phyloP scores from a whole-genome alignment of 805 yeast species.

The Torulaspora maleeae region DNA sequence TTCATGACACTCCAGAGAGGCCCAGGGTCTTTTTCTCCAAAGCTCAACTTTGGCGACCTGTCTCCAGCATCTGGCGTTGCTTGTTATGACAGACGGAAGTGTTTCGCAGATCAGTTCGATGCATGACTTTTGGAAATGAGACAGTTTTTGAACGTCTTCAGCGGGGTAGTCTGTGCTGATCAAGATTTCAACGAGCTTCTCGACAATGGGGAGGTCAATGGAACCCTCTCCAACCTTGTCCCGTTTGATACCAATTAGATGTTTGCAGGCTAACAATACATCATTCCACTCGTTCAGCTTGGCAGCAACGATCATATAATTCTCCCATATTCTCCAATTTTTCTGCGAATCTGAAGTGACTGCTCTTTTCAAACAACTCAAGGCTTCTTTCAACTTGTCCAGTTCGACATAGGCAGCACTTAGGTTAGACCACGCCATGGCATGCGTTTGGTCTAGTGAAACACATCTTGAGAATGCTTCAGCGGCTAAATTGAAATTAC shows the following conservation, averaged over 20 bases:
- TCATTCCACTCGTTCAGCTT: slow-evolving; percentile 85
- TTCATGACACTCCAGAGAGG: slow-evolving; percentile 77
- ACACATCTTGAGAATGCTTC: slow-evolving; percentile 92
- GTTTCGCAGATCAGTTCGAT: slow-evolving; percentile 64
- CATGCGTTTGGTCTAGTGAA: slow-evolving; percentile 71
- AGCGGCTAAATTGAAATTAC: slow-evolving; percentile 69
- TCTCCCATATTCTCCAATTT: slow-evolving; percentile 90
- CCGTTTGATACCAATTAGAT: slow-evolving; percentile 53
- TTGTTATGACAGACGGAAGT: slow-evolving; percentile 66
- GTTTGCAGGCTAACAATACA: slow-evolving; percentile 68
- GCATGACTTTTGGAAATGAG: slow-evolving; percentile 64
- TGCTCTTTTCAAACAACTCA: slow-evolving; percentile 79
- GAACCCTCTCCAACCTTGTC: slow-evolving; percentile 57
- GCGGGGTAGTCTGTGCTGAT: slow-evolving; percentile 48
- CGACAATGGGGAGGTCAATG: slow-evolving; percentile 71
- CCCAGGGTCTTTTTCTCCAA: slow-evolving; percentile 88
- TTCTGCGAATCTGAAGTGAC: slow-evolving; percentile 62
- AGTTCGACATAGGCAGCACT: slow-evolving; percentile 69
- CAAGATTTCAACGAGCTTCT: slow-evolving; percentile 63
- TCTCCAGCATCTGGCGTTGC: slow-evolving; percentile 64
- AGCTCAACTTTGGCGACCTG: slow-evolving; percentile 77
- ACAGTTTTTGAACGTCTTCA: slow-evolving; percentile 36
- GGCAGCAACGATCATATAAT: slow-evolving; percentile 75
- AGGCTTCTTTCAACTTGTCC: slow-evolving; percentile 70
- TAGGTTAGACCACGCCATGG: slow-evolving; percentile 87